phyloP scores from a whole-genome alignment of 345 rosid species.

The Aquilaria malaccensis region DNA sequence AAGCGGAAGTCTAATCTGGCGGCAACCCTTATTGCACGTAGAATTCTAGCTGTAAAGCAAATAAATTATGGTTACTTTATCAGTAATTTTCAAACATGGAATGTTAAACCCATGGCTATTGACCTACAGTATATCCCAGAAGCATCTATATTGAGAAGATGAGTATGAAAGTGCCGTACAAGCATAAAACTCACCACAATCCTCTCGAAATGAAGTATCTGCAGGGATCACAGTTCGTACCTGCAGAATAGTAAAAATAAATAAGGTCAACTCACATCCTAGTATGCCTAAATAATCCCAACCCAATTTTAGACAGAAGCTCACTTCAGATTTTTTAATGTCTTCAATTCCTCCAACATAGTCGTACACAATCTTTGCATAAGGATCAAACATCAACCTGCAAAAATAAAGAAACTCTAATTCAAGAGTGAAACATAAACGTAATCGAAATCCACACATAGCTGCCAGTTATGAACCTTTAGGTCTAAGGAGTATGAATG shows the following conservation, averaged over 20 bases:
- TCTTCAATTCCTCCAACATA: slow-evolving; percentile 91
- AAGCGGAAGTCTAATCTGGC: slow-evolving; percentile 75
- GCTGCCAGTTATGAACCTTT: slow-evolving; percentile 9
- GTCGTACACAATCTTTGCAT: slow-evolving; percentile 69
- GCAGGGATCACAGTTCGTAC: slow-evolving; percentile 61
- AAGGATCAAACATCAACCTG: slow-evolving; percentile 97
- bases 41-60: slow-evolving; percentile 66
- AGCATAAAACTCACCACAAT: slow-evolving; percentile 42
- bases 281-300: slow-evolving; percentile 15
- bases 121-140: not conserved
- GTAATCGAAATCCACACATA: not conserved
- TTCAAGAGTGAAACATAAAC: not conserved
- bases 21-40: slow-evolving; percentile 67
- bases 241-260: slow-evolving; percentile 23
- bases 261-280: slow-evolving; percentile 15
- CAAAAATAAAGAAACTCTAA: slow-evolving; percentile 9
- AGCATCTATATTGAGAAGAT: not conserved
- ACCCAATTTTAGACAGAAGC: slow-evolving; percentile 39
- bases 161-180: slow-evolving; percentile 1
- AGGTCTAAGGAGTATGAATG: slow-evolving; percentile 12
- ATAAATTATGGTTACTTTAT: slow-evolving; percentile 5
- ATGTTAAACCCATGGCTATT: not conserved
- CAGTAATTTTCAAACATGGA: slow-evolving; percentile 3
- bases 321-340: slow-evolving; percentile 86
- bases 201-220: slow-evolving; percentile 60